Base-by-base conservation (phyloP, 768 basidiomycete genomes). In the Leccinum incarnatum region DNA sequence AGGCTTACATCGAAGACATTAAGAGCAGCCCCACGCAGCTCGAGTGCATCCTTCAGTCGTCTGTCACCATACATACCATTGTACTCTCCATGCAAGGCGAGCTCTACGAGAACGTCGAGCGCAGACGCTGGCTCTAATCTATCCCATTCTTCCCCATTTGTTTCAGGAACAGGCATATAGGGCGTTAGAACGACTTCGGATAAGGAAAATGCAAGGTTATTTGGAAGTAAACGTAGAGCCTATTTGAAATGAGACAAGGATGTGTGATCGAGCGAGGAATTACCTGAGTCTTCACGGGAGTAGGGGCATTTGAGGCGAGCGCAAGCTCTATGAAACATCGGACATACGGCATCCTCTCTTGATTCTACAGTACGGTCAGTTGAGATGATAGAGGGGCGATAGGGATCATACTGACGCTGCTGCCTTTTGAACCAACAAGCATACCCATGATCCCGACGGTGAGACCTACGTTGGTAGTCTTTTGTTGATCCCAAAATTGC, bases 401-500 rank as follows among this genome's bases (percentile, higher is more conserved):
- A 47, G 50, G 6, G 54, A 37, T 49, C 49, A 29, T 25, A 79
- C 86, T 67, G 64, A 88, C 87, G 64, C 78, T 79, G 65, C 79
- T 76, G 53, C 86, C 86, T 69, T 90, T 89, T 42, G 83, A 82
- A n/a, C 82, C 80, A 34, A 94, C 80, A 9, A 98, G 82, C 79
- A 95, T 90, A 3, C 93, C 87, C 64, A 98, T 85, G 58, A 97
- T 84, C 19, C 86, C 86, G 3, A 98, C 77, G 8, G 93, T 84
- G n/a, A 94, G 75, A 0, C 82, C 79, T 1, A 87, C 85, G 67
- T 97, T 98, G 23, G 82, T 74, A n/a, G 82, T 75, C 73, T 98
- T 99, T 71, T 94, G 91, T 45, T 86, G 82, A 63, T 95, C 93
- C 97, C 97, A 99, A 73, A 94, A 94, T 70, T 99, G 97, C 48